Percentiles rank a stretch among this genome's conserved stretches.
These are phyloP conservation scores for Curvularia sp. DNA, from an alignment of 2,329 filamentous ascomycete species.

Conservation along the genomic window DNA sequence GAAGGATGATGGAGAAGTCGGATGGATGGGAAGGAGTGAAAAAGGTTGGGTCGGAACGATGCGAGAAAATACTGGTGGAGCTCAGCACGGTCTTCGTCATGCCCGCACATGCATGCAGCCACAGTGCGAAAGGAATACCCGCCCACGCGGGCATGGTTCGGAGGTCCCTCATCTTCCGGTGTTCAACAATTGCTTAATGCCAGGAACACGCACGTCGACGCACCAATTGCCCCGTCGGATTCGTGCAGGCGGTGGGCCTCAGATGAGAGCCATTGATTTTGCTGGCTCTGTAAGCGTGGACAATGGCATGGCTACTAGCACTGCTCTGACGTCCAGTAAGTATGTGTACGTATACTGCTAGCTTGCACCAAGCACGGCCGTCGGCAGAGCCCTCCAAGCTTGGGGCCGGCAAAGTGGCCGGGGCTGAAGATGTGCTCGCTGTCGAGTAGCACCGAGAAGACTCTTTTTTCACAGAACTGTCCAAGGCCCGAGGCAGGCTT, in stretches of 20 bases:
- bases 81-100: constrained; percentile 22
- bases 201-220: background rate
- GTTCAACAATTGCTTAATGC: constrained; percentile 3
- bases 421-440: background rate
- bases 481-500: background rate
- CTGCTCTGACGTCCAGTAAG: too few relatives aligned
- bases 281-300: background rate
- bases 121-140: constrained; percentile 4
- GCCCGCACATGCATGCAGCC: constrained; percentile 9
- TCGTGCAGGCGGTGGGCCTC: background rate
- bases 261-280: background rate
- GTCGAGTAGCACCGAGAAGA: background rate
- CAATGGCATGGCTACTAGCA: background rate
- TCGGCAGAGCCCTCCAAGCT: constrained; percentile 8
- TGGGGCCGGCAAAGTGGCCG: background rate
- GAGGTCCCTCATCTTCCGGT: constrained; percentile 17
- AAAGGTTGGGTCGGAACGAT: constrained; percentile 31
- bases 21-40: constrained; percentile 42
- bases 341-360: constrained; percentile 1
- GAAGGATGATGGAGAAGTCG: constrained; percentile 46
- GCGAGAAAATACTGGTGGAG: constrained; percentile 40
- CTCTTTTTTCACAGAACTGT: background rate
- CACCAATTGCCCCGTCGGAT: background rate
- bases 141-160: constrained; percentile 17
- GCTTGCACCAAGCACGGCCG: constrained; percentile 10